phyloP scores from a whole-genome alignment of 2,329 filamentous ascomycete genomes.

The Paecilomyces sp. region DNA sequence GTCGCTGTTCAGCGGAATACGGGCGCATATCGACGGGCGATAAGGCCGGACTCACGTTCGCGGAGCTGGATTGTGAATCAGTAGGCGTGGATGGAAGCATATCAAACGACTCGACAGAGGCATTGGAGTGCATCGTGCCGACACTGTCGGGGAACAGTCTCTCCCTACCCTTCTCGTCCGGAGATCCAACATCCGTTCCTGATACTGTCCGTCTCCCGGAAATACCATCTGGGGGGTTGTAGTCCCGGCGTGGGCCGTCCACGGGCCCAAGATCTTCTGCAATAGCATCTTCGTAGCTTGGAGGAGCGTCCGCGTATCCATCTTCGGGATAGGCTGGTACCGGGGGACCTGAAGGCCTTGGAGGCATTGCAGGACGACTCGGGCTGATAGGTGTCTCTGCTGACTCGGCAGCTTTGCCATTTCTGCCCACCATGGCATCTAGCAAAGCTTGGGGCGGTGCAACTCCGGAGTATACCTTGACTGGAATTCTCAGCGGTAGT shows the following conservation, averaged over 20 bases:
- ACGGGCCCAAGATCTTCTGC: slow-evolving; percentile 70
- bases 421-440: slow-evolving; percentile 48
- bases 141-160: slow-evolving; percentile 12
- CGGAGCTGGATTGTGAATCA: slow-evolving; percentile 25
- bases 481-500: slow-evolving; percentile 69
- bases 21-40: slow-evolving; percentile 22
- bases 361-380: slow-evolving; percentile 32
- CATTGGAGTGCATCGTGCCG: slow-evolving; percentile 8
- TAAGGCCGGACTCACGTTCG: slow-evolving; percentile 23
- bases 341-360: slow-evolving; percentile 24
- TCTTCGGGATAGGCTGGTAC: slow-evolving; percentile 16
- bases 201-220: slow-evolving; percentile 21
- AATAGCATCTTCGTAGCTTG: slow-evolving; percentile 90
- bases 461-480: slow-evolving; percentile 83
- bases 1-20: slow-evolving; percentile 13
- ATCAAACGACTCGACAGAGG: slow-evolving; percentile 30
- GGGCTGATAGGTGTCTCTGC: slow-evolving; percentile 14
- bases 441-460: slow-evolving; percentile 70
- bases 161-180: slow-evolving; percentile 25
- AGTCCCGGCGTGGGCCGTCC: slow-evolving; percentile 56
- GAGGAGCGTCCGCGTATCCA: slow-evolving; percentile 66
- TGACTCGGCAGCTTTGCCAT: slow-evolving; percentile 12
- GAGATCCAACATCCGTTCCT: slow-evolving; percentile 30
- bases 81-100: slow-evolving; percentile 31
- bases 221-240: slow-evolving; percentile 36